A percentile compares a stretch with the other conserved stretches of the same genome.
phyloP scores from a whole-genome alignment of 148 eudicot genomes.

The Fallopia convolvulus region DNA sequence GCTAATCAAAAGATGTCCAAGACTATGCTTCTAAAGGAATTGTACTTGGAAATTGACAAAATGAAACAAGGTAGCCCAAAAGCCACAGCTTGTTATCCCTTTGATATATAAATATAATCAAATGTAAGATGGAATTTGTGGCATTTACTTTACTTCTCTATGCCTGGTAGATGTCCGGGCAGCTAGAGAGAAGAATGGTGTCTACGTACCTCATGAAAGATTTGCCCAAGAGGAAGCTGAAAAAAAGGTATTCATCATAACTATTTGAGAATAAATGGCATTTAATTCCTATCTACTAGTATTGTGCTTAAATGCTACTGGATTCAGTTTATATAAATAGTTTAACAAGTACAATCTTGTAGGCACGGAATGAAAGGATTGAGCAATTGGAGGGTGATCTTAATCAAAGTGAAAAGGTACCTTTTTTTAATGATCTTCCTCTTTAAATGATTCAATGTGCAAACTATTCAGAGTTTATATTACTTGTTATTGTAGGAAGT shows the following conservation, averaged over 20 bases:
- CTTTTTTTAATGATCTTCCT: background rate
- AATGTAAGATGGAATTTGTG: background rate
- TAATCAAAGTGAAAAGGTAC: conserved; percentile 50
- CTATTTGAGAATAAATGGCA: background rate
- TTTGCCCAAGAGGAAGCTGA: conserved; percentile 77
- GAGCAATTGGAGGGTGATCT: conserved; percentile 78
- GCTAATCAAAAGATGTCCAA: conserved; percentile 77
- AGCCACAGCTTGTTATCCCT: background rate
- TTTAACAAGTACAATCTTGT: conserved; percentile 6
- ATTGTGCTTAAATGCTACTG: background rate
- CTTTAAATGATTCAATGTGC: background rate
- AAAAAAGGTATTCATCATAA: conserved; percentile 43
- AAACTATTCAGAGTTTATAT: background rate
- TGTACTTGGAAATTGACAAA: conserved; percentile 68
- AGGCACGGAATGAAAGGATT: conserved; percentile 66
- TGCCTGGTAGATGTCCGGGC: conserved; percentile 62
- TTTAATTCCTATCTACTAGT: background rate
- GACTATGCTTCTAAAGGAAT: conserved; percentile 66
- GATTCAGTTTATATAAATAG: background rate
- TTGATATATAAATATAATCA: background rate
- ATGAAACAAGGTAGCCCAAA: conserved; percentile 74
- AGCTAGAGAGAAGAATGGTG: conserved; percentile 89
- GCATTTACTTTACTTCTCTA: conserved; percentile 1
- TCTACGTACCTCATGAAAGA: conserved; percentile 70
- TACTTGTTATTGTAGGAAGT: conserved; percentile 43